phyloP scores from a whole-genome alignment of 192 early-diverging fungal species.

The Backusella macrospora region DNA sequence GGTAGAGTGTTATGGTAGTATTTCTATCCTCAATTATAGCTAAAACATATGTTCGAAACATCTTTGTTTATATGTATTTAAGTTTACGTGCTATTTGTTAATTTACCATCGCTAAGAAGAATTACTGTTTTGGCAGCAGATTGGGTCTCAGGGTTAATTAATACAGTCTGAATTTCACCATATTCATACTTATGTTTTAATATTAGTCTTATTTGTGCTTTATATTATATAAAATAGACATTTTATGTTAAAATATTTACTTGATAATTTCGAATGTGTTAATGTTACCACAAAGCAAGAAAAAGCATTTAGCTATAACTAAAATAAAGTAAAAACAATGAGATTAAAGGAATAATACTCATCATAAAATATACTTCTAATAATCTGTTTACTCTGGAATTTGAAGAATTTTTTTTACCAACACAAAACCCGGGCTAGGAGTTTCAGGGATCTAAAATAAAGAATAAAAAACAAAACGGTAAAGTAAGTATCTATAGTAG shows the following conservation, averaged over 20 bases:
- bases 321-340: neutral
- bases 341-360: neutral
- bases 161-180: conserved; percentile 53
- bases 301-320: conserved; percentile 61
- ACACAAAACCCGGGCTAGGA: conserved; percentile 52
- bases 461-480: neutral
- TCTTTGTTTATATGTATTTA: too few relatives aligned
- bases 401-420: conserved; percentile 56
- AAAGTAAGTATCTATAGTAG: neutral
- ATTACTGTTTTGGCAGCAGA: conserved; percentile 65
- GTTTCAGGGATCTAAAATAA: conserved; percentile 48
- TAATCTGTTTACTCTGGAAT: conserved; percentile 58
- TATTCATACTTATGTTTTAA: conserved; percentile 46
- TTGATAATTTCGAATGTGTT: conserved; percentile 60
- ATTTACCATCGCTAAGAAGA: conserved; percentile 54
- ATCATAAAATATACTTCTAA: neutral
- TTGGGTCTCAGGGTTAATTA: conserved; percentile 58
- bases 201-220: neutral
- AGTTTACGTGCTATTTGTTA: neutral
- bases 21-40: conserved; percentile 61
- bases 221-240: neutral
- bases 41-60: neutral
- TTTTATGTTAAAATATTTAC: conserved; percentile 41
- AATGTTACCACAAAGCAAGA: conserved; percentile 68
- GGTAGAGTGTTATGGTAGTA: conserved; percentile 54